Conservation (phyloP, 1,284 basidiomycete genomes). For the Puccinia hordei region DNA sequence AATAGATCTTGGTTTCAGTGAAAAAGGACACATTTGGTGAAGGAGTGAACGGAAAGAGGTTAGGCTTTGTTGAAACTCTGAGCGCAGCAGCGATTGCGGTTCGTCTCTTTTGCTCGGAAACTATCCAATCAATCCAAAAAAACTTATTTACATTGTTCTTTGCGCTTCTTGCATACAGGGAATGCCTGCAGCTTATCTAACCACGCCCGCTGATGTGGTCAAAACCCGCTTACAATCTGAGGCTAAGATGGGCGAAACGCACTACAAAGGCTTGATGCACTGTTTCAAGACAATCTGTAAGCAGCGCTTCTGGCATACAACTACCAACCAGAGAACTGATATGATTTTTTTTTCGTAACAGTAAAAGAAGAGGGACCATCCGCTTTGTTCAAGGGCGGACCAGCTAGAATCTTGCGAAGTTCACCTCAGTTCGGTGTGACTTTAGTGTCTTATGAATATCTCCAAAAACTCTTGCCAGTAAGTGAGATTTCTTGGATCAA, state of each 20-base stretch:
- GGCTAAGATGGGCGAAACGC: constrained; percentile 83
- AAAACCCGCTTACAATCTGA: constrained; percentile 99
- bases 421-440: constrained; percentile 83
- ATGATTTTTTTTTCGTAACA: background rate
- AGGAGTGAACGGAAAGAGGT: constrained; percentile 89
- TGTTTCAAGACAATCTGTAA: constrained; percentile 85
- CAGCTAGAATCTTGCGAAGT: constrained; percentile 83
- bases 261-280: constrained; percentile 87
- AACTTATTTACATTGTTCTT: constrained; percentile 63
- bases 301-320: constrained; percentile 53
- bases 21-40: constrained; percentile 94
- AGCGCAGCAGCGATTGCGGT: constrained; percentile 68
- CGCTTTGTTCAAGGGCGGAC: constrained; percentile 93
- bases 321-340: background rate
- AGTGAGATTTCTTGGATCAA: constrained; percentile 52
- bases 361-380: constrained; percentile 75
- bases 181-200: constrained; percentile 56
- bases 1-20: constrained; percentile 37
- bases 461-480: constrained; percentile 70
- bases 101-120: constrained; percentile 56
- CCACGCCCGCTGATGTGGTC: constrained; percentile 76
- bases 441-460: constrained; percentile 80
- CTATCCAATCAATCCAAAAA: constrained; percentile 87
- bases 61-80: constrained; percentile 88
- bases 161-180: background rate